Percentiles rank a stretch among this genome's conserved stretches.
Conservation (phyloP, 2,329 filamentous ascomycete genomes). For the Aspergillus tamarii region DNA sequence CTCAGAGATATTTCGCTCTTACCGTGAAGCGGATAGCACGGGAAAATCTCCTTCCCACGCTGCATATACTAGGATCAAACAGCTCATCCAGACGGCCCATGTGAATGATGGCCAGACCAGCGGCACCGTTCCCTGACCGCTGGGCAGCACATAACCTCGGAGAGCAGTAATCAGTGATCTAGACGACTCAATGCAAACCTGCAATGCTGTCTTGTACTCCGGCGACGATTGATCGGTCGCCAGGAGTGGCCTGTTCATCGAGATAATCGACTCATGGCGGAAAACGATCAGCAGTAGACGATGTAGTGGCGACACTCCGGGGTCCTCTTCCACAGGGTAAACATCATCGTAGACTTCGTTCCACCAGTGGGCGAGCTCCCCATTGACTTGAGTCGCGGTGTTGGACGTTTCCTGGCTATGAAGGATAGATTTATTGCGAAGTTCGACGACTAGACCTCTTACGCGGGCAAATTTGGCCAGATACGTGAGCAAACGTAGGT, state of each 20-base stretch:
- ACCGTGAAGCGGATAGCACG: constrained; percentile 22
- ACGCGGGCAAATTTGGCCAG: constrained; percentile 55
- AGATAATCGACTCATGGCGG: constrained; percentile 56
- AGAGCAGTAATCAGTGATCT: constrained; percentile 51
- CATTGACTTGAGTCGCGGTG: constrained; percentile 51
- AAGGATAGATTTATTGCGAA: constrained; percentile 57
- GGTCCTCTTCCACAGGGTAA: constrained; percentile 39
- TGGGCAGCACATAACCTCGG: constrained; percentile 30
- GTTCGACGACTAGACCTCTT: constrained; percentile 55
- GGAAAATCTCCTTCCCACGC: constrained; percentile 52
- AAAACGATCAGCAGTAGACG: constrained; percentile 48
- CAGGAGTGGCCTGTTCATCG: constrained; percentile 55
- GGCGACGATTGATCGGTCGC: constrained; percentile 49
- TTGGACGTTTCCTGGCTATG: constrained; percentile 49
- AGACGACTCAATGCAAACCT: constrained; percentile 56
- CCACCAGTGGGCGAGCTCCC: constrained; percentile 56
- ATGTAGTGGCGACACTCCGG: constrained; percentile 37
- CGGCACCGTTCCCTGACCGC: constrained; percentile 21
- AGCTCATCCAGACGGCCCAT: constrained; percentile 59
- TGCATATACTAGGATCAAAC: constrained; percentile 56
- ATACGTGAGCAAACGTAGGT: constrained; percentile 43
- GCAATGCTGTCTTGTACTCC: constrained; percentile 53
- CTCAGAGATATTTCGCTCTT: background rate
- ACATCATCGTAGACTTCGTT: constrained; percentile 57
- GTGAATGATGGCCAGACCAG: constrained; percentile 57